Conservation (phyloP, 1,284 basidiomycete genomes). For the Ustilago tritici region DNA sequence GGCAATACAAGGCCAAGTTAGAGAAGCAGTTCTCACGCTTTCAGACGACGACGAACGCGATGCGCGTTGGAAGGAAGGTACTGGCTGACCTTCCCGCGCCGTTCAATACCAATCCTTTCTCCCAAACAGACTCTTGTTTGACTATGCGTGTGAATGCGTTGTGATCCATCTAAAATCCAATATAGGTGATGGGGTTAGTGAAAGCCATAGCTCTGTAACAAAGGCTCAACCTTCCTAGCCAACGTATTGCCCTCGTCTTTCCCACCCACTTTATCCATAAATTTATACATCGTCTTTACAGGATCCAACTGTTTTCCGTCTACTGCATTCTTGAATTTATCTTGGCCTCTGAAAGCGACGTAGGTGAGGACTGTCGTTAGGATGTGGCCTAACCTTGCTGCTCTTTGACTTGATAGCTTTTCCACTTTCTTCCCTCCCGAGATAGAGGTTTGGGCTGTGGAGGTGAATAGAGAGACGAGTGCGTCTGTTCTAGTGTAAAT, state of each 20-base stretch:
- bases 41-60: slow-evolving; percentile 43
- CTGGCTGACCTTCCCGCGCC: slow-evolving; percentile 20
- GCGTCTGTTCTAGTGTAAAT: slow-evolving; percentile 15
- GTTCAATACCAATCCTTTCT: background rate
- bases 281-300: slow-evolving; percentile 21
- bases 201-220: slow-evolving; percentile 16
- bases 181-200: background rate
- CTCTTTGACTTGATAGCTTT: background rate
- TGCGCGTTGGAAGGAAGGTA: slow-evolving; percentile 55
- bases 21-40: slow-evolving; percentile 7
- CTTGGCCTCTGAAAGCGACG: slow-evolving; percentile 19
- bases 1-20: background rate
- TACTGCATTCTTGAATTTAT: slow-evolving; percentile 2
- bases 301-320: slow-evolving; percentile 11
- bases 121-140: too few relatives aligned
- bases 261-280: slow-evolving; percentile 24
- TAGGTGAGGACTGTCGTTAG: slow-evolving; percentile 18
- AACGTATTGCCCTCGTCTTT: background rate
- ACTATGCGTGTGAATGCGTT: too few relatives aligned
- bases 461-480: slow-evolving; percentile 30
- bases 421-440: too few relatives aligned
- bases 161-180: too few relatives aligned
- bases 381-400: background rate
- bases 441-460: slow-evolving; percentile 6
- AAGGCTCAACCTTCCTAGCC: slow-evolving; percentile 32